Evolutionary conservation across 768 basidiomycete species (phyloP), one percentile per base, ranked within the genome.

Genomic region (Rhodosporidiobolus odoratus): DNA sequence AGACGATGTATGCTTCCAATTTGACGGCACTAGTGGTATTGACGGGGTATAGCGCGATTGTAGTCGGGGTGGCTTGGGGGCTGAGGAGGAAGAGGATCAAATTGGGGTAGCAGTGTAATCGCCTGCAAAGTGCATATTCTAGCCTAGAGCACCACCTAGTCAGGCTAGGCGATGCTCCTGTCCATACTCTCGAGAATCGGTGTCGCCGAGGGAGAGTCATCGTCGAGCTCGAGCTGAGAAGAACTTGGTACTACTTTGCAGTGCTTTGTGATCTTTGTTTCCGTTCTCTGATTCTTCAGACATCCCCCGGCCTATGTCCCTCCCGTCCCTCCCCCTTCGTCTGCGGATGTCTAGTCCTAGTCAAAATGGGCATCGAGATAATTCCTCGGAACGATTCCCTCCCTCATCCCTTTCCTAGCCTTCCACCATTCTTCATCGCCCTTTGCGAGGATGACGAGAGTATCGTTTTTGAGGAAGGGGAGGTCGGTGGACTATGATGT

Each of bases 1-100:
- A 81, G 72, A 97, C 92, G 15, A 92, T 98, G 87, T 91, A 93
- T 76, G 83, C 83, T 34, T 80, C 84, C 2, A 82, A 87, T 65
- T 54, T 68, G 43, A 75, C 80, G 43, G 87, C 90, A 10, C 83
- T 94, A 82, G 65, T 81, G 9, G 84, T 93, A 47, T 79, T 97
- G 16, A 72, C 80, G 7, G 76, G 76, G 9, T 97, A 97, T 78
- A 81, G 85, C 4, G 80, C 85, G 13, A 82, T 79, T 1, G 78
- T 90, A 16, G 89, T 86, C 71, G 80, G 48, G 0, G 30, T 66
- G 8, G 75, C 75, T 8, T 74, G 67, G 62, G 32, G 9, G 16
- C 37, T 77, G 35, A 56, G 76, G 53, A 16, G 58, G 23, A 45
- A n/a, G 58, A 61, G 78, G 60, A 50, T 78, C 25, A 73, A 75